Base-by-base conservation (phyloP, 345 rosid species). In the Raphanus sativus region DNA sequence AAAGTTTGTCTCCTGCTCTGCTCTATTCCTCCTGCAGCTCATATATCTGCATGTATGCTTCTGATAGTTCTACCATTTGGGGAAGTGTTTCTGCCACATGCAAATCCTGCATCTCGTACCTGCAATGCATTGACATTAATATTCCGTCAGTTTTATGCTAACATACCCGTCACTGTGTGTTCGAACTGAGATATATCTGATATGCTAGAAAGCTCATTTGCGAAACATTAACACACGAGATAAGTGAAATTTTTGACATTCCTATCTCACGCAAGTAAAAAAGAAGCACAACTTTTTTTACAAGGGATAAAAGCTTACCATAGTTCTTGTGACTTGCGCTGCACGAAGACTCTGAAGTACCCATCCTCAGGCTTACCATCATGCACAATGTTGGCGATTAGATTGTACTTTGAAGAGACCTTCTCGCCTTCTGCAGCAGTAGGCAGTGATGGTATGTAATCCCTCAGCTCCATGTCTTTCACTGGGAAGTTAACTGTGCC, bases 31-130 rank as follows among this genome's bases (percentile, higher is more conserved):
- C 69, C 58, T 95, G 96, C 88, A 86, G 96, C 94, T 95, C 99
- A 9, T 91, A 96, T 78, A 96, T 96, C 87, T 96, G 99, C 91
- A 96, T 85, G 69, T 93, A 93, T 17, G 98, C 90, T 87, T 96
- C 98, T 0, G 99, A 96, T 17, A 96, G 88, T 0, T 93, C 96
- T 48, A 96, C 99, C 96, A 96, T 96, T 61, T 96, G 99, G 38
- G 99, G 93, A 79, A 96, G 94, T 9, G 97, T 91, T 76, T 96
- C 99, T 0, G 96, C 92, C 66, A 96, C 98, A 63, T 90, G 98
- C 62, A 96, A 77, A 89, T 96, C 98, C 83, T 96, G 99, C 94
- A 96, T 96, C 86, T 93, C 98, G 59, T 96, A 95, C 98, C 98
- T 96, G 87, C 54, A 81, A 79, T 34, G 9, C n/a, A 50, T 52